Percentiles rank a stretch among this genome's conserved stretches.
Evolutionary conservation across 2,329 filamentous ascomycete species (phyloP).

Genomic region (Monosporascus sp.): DNA sequence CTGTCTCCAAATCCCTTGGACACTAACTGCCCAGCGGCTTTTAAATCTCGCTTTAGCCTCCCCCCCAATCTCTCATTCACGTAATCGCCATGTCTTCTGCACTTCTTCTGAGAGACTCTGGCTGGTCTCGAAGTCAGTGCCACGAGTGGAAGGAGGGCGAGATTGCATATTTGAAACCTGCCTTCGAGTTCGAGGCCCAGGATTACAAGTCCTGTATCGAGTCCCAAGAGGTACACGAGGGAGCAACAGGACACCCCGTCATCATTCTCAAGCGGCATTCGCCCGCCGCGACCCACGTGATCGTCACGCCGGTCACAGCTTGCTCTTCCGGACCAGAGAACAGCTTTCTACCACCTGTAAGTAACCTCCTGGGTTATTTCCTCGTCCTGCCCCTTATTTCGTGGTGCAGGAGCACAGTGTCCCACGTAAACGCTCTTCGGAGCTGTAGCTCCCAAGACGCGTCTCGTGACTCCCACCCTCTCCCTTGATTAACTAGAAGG

Average conservation of each 20-base stretch:
- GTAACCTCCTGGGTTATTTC: too few species aligned
- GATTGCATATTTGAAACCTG: neutral
- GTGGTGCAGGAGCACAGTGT: too few species aligned
- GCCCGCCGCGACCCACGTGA: neutral
- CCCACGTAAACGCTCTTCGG: too few species aligned
- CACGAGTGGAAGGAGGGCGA: neutral
- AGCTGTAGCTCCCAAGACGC: too few species aligned
- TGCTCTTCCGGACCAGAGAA: neutral
- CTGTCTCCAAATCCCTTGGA: too few species aligned
- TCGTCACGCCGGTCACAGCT: neutral
- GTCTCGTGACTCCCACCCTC: too few species aligned
- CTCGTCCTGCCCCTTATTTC: too few species aligned
- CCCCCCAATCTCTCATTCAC: neutral
- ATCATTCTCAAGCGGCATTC: neutral
- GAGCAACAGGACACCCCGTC: neutral
- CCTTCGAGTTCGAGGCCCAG: neutral
- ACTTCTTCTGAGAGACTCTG: too few species aligned
- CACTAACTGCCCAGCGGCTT: neutral
- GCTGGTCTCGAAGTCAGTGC: too few species aligned
- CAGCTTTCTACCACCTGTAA: neutral
- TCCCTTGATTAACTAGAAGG: too few species aligned
- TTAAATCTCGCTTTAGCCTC: neutral
- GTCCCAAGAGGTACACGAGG: neutral
- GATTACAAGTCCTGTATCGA: neutral
- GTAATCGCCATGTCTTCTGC: neutral